Base-by-base conservation (phyloP, 768 basidiomycete genomes). In the Boletus coccyginus region DNA sequence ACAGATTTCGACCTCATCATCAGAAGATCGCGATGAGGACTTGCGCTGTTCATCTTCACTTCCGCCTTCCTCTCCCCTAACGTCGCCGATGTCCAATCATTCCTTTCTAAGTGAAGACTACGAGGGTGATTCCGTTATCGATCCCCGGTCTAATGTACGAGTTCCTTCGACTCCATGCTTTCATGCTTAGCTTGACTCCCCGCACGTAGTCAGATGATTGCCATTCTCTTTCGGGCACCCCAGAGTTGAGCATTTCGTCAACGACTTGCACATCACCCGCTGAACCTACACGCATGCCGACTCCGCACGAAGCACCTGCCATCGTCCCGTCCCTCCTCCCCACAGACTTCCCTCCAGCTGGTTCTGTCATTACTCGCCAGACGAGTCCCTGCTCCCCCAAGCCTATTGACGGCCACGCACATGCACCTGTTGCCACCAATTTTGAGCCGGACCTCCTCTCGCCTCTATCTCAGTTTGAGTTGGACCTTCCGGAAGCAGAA, bases 41-140 rank as follows among this genome's bases (percentile, higher is more conserved):
- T 45, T 53, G 39, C 62, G 55, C 29, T 66, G 17, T 46, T 61
- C 57, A 36, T 70, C 71, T 19, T 38, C 66, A 41, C 67, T 69
- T 49, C 64, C 69, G 7, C 74, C 79, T 14, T 80, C 80, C 14
- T 79, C 80, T 3, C 78, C 79, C 21, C 71, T 74, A 7, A 62
- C 74, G 31, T 80, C 80, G 0, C 79, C 78, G 13, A 70, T 76
- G 58, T 74, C 76, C 24, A 60, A 63, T 36, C 66, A 73, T 38
- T 67, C 72, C 38, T 73, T 77, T 29, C 68, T 75, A 27, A 60
- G 70, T 67, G 59, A 65, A 36, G 62, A 62, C 14, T 48, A 24
- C 5, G 58, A 59, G 27, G 58, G 57, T 38, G 51, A 58, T 51
- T 46, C 52, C 16, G 17, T 42, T 29, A 32, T 43, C 24, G 53